These are phyloP conservation scores for Penicillium digitatum DNA, from an alignment of 2,329 filamentous ascomycete species.

Conservation along the genomic window DNA sequence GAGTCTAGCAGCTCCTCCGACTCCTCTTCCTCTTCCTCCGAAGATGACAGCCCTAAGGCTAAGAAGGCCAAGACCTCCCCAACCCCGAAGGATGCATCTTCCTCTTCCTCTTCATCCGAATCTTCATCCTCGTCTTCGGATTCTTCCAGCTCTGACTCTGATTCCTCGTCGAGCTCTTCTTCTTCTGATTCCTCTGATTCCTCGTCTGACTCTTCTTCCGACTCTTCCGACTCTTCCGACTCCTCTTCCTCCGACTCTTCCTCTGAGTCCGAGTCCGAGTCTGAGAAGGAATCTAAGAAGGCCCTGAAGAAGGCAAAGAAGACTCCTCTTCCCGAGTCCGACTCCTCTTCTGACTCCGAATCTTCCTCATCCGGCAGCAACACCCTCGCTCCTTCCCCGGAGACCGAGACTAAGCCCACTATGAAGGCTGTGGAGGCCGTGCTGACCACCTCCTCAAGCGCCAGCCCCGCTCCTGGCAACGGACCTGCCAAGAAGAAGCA, in stretches of 20 bases:
- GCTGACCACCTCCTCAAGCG: slow-evolving; percentile 49
- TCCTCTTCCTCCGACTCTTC: slow-evolving; percentile 15
- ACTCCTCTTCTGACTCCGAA: slow-evolving; percentile 28
- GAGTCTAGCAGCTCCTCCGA: slow-evolving; percentile 39
- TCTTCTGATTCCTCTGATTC: slow-evolving; percentile 13
- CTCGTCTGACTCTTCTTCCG: slow-evolving; percentile 13
- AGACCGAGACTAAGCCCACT: slow-evolving; percentile 23
- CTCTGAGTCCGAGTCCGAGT: slow-evolving; percentile 22
- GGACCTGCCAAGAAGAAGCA: slow-evolving; percentile 39
- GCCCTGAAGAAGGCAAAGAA: slow-evolving; percentile 34
- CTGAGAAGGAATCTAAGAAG: slow-evolving; percentile 27
- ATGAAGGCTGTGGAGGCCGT: slow-evolving; percentile 13
- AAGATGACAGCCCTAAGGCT: slow-evolving; percentile 46
- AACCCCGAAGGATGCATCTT: slow-evolving; percentile 32
- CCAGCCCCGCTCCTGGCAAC: slow-evolving; percentile 43
- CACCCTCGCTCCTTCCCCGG: slow-evolving; percentile 31
- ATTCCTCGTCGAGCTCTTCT: slow-evolving; percentile 24
- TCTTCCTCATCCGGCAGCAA: slow-evolving; percentile 28
- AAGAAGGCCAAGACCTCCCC: slow-evolving; percentile 52
- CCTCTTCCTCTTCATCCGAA: slow-evolving; percentile 34
- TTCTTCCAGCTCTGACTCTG: slow-evolving; percentile 26
- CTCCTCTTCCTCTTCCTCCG: slow-evolving; percentile 45
- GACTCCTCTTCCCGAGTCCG: slow-evolving; percentile 36
- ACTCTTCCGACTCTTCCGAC: slow-evolving; percentile 16
- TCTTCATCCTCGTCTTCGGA: slow-evolving; percentile 27